Percentiles rank a stretch among this genome's conserved stretches.
phyloP scores from a whole-genome alignment of 768 basidiomycete species.

The Mycena olivaceomarginata region DNA sequence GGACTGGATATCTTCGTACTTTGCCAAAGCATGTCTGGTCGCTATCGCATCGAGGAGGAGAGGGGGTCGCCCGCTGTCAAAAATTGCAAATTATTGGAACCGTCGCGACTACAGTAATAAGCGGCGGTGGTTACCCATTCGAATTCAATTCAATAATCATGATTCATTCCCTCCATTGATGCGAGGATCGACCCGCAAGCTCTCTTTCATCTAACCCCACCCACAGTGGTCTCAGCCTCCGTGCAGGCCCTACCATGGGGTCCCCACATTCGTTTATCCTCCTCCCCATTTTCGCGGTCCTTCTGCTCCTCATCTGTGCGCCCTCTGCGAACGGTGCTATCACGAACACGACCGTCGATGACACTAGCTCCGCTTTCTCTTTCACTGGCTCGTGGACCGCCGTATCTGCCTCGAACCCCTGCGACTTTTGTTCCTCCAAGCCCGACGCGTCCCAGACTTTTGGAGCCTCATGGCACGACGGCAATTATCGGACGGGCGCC shows the following conservation, averaged over 20 bases:
- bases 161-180: not conserved
- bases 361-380: slow-evolving; percentile 35
- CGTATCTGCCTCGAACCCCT: slow-evolving; percentile 30
- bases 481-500: slow-evolving; percentile 37
- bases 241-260: slow-evolving; percentile 31
- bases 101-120: not conserved
- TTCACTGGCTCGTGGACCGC: slow-evolving; percentile 39
- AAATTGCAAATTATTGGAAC: not conserved
- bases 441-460: slow-evolving; percentile 35
- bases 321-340: slow-evolving; percentile 30
- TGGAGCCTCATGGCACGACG: slow-evolving; percentile 31
- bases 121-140: slow-evolving; percentile 7
- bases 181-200: not conserved
- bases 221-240: slow-evolving; percentile 16
- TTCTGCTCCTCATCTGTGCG: slow-evolving; percentile 29
- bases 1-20: no score
- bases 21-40: no score
- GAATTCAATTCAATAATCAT: not conserved
- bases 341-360: slow-evolving; percentile 40
- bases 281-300: slow-evolving; percentile 1
- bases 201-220: not conserved
- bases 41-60: no score
- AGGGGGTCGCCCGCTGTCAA: not conserved
- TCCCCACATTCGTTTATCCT: slow-evolving; percentile 38
- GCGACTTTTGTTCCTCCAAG: slow-evolving; percentile 35